Evolutionary conservation across 352 stramenopile genomes (phyloP).

Genomic region (Phytophthora fragariaefolia): DNA sequence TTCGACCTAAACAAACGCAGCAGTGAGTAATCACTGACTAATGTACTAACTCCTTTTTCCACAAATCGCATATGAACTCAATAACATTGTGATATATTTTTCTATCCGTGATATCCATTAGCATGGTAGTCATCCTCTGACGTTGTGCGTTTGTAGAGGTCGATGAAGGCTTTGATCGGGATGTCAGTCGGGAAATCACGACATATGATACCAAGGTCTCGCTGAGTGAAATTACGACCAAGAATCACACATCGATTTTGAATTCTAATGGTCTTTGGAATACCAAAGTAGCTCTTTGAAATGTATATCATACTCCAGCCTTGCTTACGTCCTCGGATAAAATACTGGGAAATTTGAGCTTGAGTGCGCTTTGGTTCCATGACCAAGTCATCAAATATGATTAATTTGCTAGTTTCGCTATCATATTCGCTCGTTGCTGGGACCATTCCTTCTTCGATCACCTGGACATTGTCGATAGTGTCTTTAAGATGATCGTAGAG

Average conservation of each 20-base stretch:
- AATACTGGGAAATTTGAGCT: slow-evolving; percentile 16
- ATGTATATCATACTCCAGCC: slow-evolving; percentile 23
- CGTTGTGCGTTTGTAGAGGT: slow-evolving; percentile 29
- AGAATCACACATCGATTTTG: slow-evolving; percentile 20
- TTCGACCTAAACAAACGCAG: slow-evolving; percentile 26
- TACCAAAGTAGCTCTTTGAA: slow-evolving; percentile 15
- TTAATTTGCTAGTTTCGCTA: slow-evolving; percentile 14
- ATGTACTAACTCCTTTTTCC: no score
- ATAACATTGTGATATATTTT: slow-evolving; percentile 22
- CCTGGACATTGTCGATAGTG: slow-evolving; percentile 10
- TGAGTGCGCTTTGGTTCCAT: slow-evolving; percentile 5
- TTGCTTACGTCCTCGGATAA: slow-evolving; percentile 9
- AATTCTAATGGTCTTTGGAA: slow-evolving; percentile 23
- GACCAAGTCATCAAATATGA: slow-evolving; percentile 16
- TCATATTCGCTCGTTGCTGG: slow-evolving; percentile 20
- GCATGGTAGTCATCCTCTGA: slow-evolving; percentile 16
- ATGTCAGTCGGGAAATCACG: slow-evolving; percentile 14
- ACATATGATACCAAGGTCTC: slow-evolving; percentile 20
- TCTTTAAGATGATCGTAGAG: slow-evolving; percentile 28
- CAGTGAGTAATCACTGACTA: no score
- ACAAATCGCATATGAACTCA: slow-evolving; percentile 23
- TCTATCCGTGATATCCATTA: slow-evolving; percentile 26
- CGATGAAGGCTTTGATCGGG: slow-evolving; percentile 17
- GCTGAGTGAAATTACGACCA: slow-evolving; percentile 15
- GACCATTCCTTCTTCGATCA: slow-evolving; percentile 14